These are phyloP conservation scores for Aurifilum marmelostoma DNA, from an alignment of 2,329 filamentous ascomycete species.

Conservation along the genomic window DNA sequence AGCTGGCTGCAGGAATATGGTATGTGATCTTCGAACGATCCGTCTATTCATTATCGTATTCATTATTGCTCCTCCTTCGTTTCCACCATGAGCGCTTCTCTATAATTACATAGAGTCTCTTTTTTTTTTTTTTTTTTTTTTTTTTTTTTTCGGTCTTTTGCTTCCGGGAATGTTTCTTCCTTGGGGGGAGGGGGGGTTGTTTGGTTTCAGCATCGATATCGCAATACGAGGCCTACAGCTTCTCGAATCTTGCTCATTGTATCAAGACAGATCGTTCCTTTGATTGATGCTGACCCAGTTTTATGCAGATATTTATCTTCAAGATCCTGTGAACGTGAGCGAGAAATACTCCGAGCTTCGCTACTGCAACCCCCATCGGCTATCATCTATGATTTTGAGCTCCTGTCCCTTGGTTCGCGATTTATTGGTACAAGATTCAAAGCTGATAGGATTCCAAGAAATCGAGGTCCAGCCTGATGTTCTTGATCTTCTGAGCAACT, in stretches of 20 bases:
- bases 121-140: no score
- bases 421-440: background rate
- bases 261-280: background rate
- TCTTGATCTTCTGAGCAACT: constrained; percentile 30
- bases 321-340: constrained; percentile 8
- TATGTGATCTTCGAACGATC: background rate
- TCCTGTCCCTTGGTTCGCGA: constrained; percentile 4
- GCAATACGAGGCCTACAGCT: no score
- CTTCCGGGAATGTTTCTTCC: no score
- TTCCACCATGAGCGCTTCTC: no score
- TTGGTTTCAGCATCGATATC: no score
- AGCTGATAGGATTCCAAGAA: background rate
- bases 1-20: constrained; percentile 16
- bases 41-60: background rate
- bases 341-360: background rate
- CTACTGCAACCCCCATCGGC: constrained; percentile 25
- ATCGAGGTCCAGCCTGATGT: background rate
- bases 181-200: no score
- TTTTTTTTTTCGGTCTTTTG: background rate
- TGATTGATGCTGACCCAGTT: background rate
- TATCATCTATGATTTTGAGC: background rate
- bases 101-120: no score
- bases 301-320: background rate
- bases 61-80: no score
- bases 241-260: no score